Conservation (phyloP, 192 early-diverging fungal species). For the Backusella tarrabulga region DNA sequence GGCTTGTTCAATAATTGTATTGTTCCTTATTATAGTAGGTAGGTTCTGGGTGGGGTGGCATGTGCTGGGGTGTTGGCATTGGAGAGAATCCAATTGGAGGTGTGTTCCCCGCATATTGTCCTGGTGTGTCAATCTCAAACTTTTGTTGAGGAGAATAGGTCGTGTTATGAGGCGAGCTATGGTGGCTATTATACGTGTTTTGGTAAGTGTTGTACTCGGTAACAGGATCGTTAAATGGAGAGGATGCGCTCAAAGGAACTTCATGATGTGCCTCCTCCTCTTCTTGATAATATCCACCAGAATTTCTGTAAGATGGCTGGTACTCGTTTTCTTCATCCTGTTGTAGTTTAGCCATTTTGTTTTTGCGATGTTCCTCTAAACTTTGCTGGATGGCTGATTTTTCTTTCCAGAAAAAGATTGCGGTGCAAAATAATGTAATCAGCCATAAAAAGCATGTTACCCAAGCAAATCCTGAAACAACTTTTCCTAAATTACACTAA, state of each 20-base stretch:
- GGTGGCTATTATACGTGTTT: background rate
- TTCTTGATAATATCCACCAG: background rate
- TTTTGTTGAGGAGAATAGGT: background rate
- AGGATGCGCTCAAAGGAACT: background rate
- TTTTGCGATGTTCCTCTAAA: slow-evolving; percentile 17
- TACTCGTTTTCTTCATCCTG: background rate
- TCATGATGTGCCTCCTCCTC: background rate
- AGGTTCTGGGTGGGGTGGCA: slow-evolving; percentile 33
- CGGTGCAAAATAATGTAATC: slow-evolving; percentile 7
- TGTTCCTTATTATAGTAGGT: slow-evolving; percentile 5
- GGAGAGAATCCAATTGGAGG: slow-evolving; percentile 6
- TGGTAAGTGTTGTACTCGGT: background rate
- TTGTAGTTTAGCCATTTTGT: slow-evolving; percentile 6
- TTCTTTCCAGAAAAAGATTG: slow-evolving; percentile 29
- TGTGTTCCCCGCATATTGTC: background rate
- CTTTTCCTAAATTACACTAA: slow-evolving; percentile 31
- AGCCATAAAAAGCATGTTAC: slow-evolving; percentile 29
- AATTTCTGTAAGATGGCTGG: background rate
- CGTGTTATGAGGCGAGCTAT: background rate
- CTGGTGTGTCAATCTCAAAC: slow-evolving; percentile 1
- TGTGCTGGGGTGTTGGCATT: slow-evolving; percentile 16
- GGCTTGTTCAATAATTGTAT: background rate
- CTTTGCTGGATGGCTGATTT: slow-evolving; percentile 31
- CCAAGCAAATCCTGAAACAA: slow-evolving; percentile 26
- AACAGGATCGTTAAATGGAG: slow-evolving; percentile 12